A percentile compares a stretch with the other conserved stretches of the same genome.
These are phyloP conservation scores for Diaporthe destruens DNA, from an alignment of 2,329 filamentous ascomycete genomes.

Conservation along the genomic window DNA sequence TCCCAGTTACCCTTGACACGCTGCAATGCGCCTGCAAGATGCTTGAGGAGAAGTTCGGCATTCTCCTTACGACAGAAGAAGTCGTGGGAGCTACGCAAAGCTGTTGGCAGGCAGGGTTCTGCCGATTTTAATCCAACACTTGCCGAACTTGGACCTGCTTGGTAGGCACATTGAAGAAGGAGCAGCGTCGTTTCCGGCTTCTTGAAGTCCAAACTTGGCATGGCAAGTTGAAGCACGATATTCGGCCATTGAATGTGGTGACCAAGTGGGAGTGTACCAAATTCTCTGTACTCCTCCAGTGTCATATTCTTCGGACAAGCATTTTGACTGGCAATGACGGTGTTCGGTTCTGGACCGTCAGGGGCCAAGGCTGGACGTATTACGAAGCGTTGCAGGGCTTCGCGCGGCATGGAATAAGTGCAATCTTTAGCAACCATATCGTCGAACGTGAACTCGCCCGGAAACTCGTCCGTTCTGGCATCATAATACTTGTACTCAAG, in stretches of 20 bases:
- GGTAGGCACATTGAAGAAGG: constrained; percentile 62
- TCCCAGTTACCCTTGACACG: constrained; percentile 66
- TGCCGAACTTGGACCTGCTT: constrained; percentile 62
- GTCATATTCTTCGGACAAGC: constrained; percentile 62
- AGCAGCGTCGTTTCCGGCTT: constrained; percentile 61
- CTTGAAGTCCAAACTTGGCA: constrained; percentile 63
- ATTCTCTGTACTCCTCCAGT: constrained; percentile 65
- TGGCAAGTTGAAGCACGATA: constrained; percentile 63
- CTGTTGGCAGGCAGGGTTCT: no score
- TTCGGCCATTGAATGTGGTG: constrained; percentile 67
- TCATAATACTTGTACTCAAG: constrained; percentile 57
- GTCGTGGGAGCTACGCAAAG: neutral
- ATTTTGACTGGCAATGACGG: constrained; percentile 62
- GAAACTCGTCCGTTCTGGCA: neutral
- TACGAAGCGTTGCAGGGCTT: constrained; percentile 56
- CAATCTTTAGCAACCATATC: constrained; percentile 50
- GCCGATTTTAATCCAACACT: no score
- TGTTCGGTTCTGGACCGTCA: constrained; percentile 56
- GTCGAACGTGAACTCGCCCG: neutral
- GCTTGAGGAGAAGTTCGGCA: constrained; percentile 48
- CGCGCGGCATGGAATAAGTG: constrained; percentile 51
- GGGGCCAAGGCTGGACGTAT: constrained; percentile 47
- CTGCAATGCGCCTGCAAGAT: constrained; percentile 49
- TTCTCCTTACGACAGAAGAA: constrained; percentile 47
- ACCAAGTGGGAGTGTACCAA: constrained; percentile 63